phyloP scores from a whole-genome alignment of 192 early-diverging fungal genomes.

The Kickxella alabastrina region DNA sequence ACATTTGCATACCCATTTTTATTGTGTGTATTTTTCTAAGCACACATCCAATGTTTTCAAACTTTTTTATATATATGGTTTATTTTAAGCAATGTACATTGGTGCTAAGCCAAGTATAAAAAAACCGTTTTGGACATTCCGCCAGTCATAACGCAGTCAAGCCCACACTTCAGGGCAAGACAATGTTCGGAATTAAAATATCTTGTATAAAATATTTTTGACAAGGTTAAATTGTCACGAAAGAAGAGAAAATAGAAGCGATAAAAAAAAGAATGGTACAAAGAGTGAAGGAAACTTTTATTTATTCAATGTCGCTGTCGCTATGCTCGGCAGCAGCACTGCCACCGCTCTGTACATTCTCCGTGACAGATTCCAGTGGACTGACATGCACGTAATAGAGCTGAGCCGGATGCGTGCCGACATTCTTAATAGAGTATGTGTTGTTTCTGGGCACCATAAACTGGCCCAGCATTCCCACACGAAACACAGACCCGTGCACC shows the following conservation, averaged over 20 bases:
- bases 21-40: no score
- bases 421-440: conserved; percentile 33
- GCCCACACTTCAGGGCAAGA: no score
- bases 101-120: no score
- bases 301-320: conserved; percentile 6
- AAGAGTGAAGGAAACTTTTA: neutral
- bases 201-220: no score
- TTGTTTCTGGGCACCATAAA: conserved; percentile 36
- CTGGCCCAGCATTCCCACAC: conserved; percentile 36
- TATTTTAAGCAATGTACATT: no score
- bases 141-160: no score
- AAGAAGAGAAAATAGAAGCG: neutral
- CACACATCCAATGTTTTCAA: no score
- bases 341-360: neutral
- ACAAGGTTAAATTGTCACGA: neutral
- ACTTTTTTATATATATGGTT: no score
- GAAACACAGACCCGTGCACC: conserved; percentile 22
- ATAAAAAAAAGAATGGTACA: conserved; percentile 3
- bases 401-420: conserved; percentile 47
- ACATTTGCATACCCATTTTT: no score
- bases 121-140: no score
- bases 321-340: neutral
- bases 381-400: conserved; percentile 31
- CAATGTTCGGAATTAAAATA: no score
- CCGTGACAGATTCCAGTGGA: neutral